Base-by-base conservation (phyloP, 1,139 yeast genomes). In the Suhomyces bokatorum region DNA sequence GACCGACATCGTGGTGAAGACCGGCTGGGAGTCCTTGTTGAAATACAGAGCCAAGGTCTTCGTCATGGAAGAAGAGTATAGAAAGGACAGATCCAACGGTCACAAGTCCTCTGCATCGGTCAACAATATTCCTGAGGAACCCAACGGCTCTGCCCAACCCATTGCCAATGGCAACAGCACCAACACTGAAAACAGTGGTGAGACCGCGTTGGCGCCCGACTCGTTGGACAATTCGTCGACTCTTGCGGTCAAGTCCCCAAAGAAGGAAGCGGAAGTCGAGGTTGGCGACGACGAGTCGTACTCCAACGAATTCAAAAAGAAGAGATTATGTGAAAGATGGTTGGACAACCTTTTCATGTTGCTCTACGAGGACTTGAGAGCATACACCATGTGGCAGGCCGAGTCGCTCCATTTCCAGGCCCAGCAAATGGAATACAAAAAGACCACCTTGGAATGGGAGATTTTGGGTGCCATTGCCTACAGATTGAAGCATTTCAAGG, bases 321-420 rank as follows among this genome's bases (percentile, higher is more conserved):
- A 93, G 60, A 75, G 98, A 47, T 75, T 93, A 47, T 91, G 98
- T 67, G 99, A 93, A 64, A 77, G 96, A 55, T 91, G 99, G 97
- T 74, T 93, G 46, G 99, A 93, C 63, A 85, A 88, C 53, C 71
- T 93, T 49, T 91, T 93, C 62, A 77, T 90, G 77, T 82, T 88
- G 29, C 71, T 93, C 42, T 93, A 89, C 61, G 97, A 90, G 56
- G 98, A 93, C 62, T 75, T 93, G 55, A 78, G 91, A 47, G 88
- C 89, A 13, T 88, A 87, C 51, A 78, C 95, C 13, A 80, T 87
- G 64, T 87, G 98, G 97, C 95, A 93, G 60, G 91, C 96, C 2
- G 98, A 93, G 62, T 71, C 62, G 39, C 73, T 75, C 47, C 79
- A 75, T 55, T 79, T 82, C 60, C 80, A 79, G 57, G 83, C 87